Conservation (phyloP, 169 alveolate genomes). For the Plasmodium cynomolgi region DNA sequence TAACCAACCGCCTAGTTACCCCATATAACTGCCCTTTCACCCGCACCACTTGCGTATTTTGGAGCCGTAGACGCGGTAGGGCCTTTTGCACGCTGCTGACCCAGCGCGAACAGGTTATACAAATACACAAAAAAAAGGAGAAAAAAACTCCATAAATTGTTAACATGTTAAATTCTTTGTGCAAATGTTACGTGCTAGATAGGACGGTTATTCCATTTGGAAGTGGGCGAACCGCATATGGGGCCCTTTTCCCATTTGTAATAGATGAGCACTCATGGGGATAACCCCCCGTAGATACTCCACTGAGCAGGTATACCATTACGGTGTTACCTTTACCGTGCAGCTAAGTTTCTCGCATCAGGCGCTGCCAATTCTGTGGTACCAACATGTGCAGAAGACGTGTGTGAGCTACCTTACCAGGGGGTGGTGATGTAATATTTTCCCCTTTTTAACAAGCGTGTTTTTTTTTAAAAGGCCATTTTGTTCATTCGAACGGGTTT, state of each 20-base stretch:
- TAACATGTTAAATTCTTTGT: not conserved
- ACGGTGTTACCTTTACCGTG: not conserved
- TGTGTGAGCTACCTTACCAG: not conserved
- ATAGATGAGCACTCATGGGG: not conserved
- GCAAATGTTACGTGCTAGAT: not conserved
- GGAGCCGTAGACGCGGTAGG: not conserved
- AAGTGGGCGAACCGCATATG: not conserved
- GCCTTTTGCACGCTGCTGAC: not conserved
- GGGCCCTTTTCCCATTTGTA: not conserved
- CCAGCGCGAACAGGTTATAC: not conserved
- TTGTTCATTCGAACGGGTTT: slow-evolving; percentile 1
- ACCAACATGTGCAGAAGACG: not conserved
- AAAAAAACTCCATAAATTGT: not conserved
- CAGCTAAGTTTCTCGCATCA: not conserved
- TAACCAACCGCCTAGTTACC: not conserved
- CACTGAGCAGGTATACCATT: not conserved
- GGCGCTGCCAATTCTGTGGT: not conserved
- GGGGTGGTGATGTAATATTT: not conserved
- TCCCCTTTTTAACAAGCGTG: not conserved
- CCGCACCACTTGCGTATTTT: not conserved
- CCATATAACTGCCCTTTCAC: not conserved
- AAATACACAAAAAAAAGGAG: not conserved
- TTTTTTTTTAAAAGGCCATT: not conserved
- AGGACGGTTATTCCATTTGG: not conserved
- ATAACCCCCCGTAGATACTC: not conserved